Conservation (phyloP, 345 rosid genomes). For the Gossypium ekmanianum region DNA sequence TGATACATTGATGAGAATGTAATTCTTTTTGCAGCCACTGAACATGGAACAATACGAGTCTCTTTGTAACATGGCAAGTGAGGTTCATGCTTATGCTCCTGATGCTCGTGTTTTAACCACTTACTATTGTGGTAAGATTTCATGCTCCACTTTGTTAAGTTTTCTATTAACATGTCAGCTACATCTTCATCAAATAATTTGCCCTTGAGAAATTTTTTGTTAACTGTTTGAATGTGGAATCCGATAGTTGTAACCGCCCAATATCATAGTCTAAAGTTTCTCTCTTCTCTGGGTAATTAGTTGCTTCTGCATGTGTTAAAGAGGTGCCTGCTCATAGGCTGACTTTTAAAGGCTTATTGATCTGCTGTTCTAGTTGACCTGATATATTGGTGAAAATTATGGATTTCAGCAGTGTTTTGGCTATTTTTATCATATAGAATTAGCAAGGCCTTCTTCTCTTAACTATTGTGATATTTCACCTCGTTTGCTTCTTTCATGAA, state of each 20-base stretch:
- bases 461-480: conserved; percentile 8
- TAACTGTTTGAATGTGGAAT: background rate
- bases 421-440: background rate
- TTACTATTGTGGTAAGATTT: conserved; percentile 74
- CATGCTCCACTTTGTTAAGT: conserved; percentile 5
- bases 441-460: conserved; percentile 14
- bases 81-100: conserved; percentile 80
- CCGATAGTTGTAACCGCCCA: background rate
- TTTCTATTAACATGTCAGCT: conserved; percentile 5
- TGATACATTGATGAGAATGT: conserved; percentile 16
- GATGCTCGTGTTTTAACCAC: conserved; percentile 96
- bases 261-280: background rate
- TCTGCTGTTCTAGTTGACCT: background rate
- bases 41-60: conserved; percentile 83
- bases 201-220: background rate
- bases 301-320: background rate
- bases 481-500: conserved; percentile 24
- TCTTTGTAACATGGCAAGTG: conserved; percentile 77
- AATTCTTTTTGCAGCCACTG: conserved; percentile 60
- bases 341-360: background rate
- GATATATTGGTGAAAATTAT: background rate
- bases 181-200: background rate
- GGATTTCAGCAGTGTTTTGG: background rate
- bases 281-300: background rate
- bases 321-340: conserved; percentile 4